These are phyloP conservation scores for Starmerella stigmatis DNA, from an alignment of 805 yeast species.

Conservation along the genomic window DNA sequence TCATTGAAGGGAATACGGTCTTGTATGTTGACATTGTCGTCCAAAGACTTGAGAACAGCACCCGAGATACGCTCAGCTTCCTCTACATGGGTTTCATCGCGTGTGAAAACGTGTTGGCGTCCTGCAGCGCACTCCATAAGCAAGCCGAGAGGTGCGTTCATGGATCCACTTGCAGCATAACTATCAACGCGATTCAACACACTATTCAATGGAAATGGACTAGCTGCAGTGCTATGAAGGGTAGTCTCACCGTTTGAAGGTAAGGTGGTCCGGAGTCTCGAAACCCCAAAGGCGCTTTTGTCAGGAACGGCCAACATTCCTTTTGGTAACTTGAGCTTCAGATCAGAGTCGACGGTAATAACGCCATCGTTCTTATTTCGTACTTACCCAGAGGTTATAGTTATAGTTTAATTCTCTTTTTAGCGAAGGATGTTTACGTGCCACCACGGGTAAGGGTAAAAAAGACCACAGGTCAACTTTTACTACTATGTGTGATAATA, in stretches of 20 bases:
- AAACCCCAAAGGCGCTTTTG: background rate
- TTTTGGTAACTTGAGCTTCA: background rate
- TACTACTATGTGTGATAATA: no score
- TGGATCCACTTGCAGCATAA: background rate
- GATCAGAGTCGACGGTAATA: background rate
- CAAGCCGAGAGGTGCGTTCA: background rate
- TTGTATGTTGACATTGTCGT: background rate
- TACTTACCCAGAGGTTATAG: background rate
- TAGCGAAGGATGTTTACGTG: slow-evolving; percentile 1
- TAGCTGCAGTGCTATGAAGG: background rate
- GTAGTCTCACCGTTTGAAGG: background rate
- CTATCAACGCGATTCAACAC: no score
- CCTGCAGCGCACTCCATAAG: slow-evolving; percentile 4
- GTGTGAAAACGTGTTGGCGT: background rate
- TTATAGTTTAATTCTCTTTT: background rate
- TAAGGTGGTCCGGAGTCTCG: background rate
- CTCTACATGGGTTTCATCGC: background rate
- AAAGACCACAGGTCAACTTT: no score
- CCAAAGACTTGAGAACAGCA: background rate
- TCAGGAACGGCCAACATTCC: background rate
- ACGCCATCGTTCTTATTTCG: background rate
- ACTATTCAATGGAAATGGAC: no score
- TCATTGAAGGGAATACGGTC: no score
- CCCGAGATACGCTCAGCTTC: background rate
- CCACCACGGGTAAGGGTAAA: background rate